A percentile compares a stretch with the other conserved stretches of the same genome.
Evolutionary conservation across 768 basidiomycete genomes (phyloP).

Genomic region (Boletellus emodensis): DNA sequence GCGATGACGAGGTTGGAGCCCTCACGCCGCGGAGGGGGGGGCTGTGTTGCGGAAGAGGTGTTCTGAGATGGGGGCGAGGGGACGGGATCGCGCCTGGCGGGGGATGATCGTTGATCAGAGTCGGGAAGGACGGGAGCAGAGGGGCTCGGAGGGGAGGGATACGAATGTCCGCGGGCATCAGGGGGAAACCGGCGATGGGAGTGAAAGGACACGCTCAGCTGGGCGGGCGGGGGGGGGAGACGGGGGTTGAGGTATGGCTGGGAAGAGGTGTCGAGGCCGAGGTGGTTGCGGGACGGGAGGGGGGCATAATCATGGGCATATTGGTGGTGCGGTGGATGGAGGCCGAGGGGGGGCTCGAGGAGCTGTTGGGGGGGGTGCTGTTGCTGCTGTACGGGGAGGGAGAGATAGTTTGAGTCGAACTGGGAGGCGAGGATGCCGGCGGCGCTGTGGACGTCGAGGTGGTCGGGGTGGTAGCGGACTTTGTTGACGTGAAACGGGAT

Average conservation of each 20-base stretch:
- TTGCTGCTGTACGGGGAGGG: slow-evolving; percentile 29
- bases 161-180: slow-evolving; percentile 37
- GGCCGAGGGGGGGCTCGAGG: slow-evolving; percentile 43
- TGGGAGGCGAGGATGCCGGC: slow-evolving; percentile 46
- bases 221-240: slow-evolving; percentile 34
- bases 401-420: slow-evolving; percentile 46
- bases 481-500: slow-evolving; percentile 46
- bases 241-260: slow-evolving; percentile 41
- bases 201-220: slow-evolving; percentile 20
- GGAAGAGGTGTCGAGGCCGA: slow-evolving; percentile 41
- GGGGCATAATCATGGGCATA: slow-evolving; percentile 38
- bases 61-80: slow-evolving; percentile 34
- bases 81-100: slow-evolving; percentile 43
- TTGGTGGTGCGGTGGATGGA: slow-evolving; percentile 33
- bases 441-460: slow-evolving; percentile 45
- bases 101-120: slow-evolving; percentile 29
- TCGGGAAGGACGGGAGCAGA: slow-evolving; percentile 19
- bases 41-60: slow-evolving; percentile 22
- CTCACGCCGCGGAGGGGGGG: slow-evolving; percentile 44
- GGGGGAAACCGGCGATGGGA: slow-evolving; percentile 31
- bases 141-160: slow-evolving; percentile 32
- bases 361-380: slow-evolving; percentile 40
- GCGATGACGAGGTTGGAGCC: slow-evolving; percentile 73
- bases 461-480: slow-evolving; percentile 62
- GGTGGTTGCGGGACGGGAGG: slow-evolving; percentile 39